Evolutionary conservation across 2,329 filamentous ascomycete genomes (phyloP), one percentile per base, ranked within the genome.

Genomic region (Xylaria sp.): DNA sequence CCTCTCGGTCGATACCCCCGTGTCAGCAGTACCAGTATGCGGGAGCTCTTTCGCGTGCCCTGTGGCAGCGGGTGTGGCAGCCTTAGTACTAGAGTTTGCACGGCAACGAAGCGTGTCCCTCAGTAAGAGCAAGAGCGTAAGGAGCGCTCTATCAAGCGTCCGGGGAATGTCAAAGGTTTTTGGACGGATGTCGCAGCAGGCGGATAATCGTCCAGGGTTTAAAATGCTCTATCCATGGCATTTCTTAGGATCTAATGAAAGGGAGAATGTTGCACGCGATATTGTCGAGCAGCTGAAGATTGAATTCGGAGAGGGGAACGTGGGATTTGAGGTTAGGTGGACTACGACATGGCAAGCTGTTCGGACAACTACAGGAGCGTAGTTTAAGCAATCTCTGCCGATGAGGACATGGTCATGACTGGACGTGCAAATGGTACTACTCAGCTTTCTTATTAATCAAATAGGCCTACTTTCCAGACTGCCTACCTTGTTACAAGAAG

Each of bases 21-120:
- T 58, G 12, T 58, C 45, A 32, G 54, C 61, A 2, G 32, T 1
- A 8, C 54, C 61, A 2, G 58, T 64, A 45, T 64, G 45, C 34
- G 61, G 61, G 32, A 64, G 61, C 54, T 64, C 61, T 17, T 64
- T 64, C 24, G 61, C 61, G 21, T 64, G 54, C 24, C 61, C 54
- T 2, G 61, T 64, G 14, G 61, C 61, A 2, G 61, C 61, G 3
- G 61, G 54, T 17, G 54, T 64, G 14, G 61, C 61, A 30, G 61
- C 54, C 12, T 34, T 64, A 17, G 19, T 64, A 11, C 45, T 64
- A 4, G 61, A 64, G 32, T 64, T 64, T 53, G 30, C 47, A n/a
- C 27, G 61, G 21, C 54, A 47, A 11, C 5, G 45, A 14, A 14
- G 17, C 11, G 8, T 64, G 4, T 58, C 54, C 17, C 61, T 64